Percentiles rank a stretch among this genome's conserved stretches.
Conservation (phyloP, 805 yeast species). For the Spathaspora passalidarum region DNA sequence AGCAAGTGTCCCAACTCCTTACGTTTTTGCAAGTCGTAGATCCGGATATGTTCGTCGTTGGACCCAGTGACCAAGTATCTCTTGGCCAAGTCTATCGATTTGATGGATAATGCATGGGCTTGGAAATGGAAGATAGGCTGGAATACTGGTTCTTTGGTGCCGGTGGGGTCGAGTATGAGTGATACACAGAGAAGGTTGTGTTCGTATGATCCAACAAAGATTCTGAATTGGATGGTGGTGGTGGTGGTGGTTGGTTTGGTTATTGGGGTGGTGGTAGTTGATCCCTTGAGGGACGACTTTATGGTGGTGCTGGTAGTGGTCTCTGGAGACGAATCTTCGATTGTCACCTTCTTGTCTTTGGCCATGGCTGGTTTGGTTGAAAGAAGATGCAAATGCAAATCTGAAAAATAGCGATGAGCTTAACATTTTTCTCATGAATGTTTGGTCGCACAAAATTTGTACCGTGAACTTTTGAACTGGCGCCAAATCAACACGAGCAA, state of each 20-base stretch:
- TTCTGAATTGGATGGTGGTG: conserved; percentile 52
- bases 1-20: conserved; percentile 89
- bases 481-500: too few relatives aligned
- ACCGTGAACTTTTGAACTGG: too few relatives aligned
- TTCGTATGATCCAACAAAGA: conserved; percentile 93
- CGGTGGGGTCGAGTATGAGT: conserved; percentile 47
- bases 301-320: not conserved
- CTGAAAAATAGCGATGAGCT: too few relatives aligned
- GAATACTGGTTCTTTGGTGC: conserved; percentile 57
- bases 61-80: conserved; percentile 90
- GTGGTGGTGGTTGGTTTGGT: not conserved
- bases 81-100: conserved; percentile 77
- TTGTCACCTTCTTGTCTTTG: not conserved
- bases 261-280: conserved; percentile 1
- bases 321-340: not conserved
- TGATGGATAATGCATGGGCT: conserved; percentile 87
- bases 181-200: conserved; percentile 87
- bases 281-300: conserved; percentile 7
- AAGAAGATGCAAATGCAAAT: not conserved
- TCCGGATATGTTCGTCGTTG: conserved; percentile 92
- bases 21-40: conserved; percentile 90
- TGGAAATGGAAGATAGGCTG: conserved; percentile 95
- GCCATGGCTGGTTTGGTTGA: not conserved
- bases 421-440: too few relatives aligned
- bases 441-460: too few relatives aligned